Evolutionary conservation across 2,329 filamentous ascomycete species (phyloP).

Genomic region (Penicillium sp.): DNA sequence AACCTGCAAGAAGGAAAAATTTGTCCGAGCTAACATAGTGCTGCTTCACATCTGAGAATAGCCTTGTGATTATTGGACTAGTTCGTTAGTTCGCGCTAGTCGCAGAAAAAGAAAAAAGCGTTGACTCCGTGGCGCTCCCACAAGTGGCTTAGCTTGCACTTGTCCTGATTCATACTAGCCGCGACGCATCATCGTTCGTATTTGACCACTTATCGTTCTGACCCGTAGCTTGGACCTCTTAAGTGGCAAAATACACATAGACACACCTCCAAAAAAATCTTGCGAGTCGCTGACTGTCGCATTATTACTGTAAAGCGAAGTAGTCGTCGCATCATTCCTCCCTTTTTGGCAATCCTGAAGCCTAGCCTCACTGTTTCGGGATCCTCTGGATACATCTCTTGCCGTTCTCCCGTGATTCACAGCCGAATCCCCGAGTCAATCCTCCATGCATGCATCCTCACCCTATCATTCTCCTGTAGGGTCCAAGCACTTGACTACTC

Average conservation of each 20-base stretch:
- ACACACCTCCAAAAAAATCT: neutral
- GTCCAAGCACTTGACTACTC: neutral
- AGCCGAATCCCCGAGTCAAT: neutral
- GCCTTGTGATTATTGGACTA: neutral
- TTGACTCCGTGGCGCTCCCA: neutral
- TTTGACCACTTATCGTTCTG: neutral
- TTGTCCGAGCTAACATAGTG: neutral
- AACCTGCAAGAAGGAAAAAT: neutral
- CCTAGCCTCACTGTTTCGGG: neutral
- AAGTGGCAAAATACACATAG: neutral
- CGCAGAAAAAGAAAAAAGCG: neutral
- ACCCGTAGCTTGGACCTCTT: neutral
- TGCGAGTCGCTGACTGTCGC: neutral
- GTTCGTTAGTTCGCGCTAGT: slow-evolving; percentile 1
- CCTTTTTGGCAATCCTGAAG: slow-evolving; percentile 3
- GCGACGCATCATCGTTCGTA: neutral
- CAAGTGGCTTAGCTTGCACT: neutral
- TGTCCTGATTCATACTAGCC: slow-evolving; percentile 1
- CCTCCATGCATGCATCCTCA: neutral
- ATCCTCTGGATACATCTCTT: neutral
- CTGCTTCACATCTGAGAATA: neutral
- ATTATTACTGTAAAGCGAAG: neutral
- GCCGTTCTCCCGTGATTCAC: neutral
- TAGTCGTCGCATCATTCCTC: neutral
- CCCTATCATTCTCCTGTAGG: neutral